A percentile compares a stretch with the other conserved stretches of the same genome.
phyloP scores from a whole-genome alignment of 495 filamentous ascomycete genomes.

The Hypoxylon fragiforme region DNA sequence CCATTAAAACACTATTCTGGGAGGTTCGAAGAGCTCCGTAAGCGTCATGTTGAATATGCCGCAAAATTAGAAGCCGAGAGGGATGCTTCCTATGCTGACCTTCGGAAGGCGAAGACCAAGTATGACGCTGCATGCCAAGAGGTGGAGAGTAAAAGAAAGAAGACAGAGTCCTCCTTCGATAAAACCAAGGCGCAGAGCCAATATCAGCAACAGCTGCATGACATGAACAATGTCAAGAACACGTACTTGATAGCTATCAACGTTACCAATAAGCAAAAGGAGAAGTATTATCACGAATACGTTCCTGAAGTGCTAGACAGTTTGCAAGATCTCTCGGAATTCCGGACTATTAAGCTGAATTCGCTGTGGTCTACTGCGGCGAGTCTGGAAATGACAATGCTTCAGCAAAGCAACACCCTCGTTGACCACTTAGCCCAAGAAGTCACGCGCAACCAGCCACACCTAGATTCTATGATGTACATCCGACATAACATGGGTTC shows the following conservation, averaged over 20 bases:
- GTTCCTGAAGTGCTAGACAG: constrained; percentile 92
- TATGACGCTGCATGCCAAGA: constrained; percentile 94
- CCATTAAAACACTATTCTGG: constrained; percentile 70
- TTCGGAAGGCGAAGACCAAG: constrained; percentile 88
- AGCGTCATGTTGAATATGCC: constrained; percentile 86
- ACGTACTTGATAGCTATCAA: constrained; percentile 94
- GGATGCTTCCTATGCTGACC: constrained; percentile 77
- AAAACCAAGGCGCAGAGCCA: constrained; percentile 83
- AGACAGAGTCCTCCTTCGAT: constrained; percentile 87
- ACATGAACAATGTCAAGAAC: constrained; percentile 99
- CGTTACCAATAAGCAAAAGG: constrained; percentile 94
- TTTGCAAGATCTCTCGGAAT: constrained; percentile 87
- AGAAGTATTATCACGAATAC: constrained; percentile 96
- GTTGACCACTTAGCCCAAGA: constrained; percentile 72
- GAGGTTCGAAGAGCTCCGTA: constrained; percentile 90
- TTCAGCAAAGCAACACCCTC: constrained; percentile 70
- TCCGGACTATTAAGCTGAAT: constrained; percentile 80
- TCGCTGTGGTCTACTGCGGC: constrained; percentile 78
- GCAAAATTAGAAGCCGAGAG: constrained; percentile 86
- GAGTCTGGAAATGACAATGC: constrained; percentile 72
- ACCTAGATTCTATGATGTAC: constrained; percentile 96
- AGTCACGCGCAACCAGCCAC: constrained; percentile 84
- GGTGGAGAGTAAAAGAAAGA: constrained; percentile 92
- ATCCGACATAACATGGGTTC: constrained; percentile 81
- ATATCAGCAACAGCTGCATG: constrained; percentile 84